Conservation (phyloP, 257 asterid species). For the Asclepias syriaca region DNA sequence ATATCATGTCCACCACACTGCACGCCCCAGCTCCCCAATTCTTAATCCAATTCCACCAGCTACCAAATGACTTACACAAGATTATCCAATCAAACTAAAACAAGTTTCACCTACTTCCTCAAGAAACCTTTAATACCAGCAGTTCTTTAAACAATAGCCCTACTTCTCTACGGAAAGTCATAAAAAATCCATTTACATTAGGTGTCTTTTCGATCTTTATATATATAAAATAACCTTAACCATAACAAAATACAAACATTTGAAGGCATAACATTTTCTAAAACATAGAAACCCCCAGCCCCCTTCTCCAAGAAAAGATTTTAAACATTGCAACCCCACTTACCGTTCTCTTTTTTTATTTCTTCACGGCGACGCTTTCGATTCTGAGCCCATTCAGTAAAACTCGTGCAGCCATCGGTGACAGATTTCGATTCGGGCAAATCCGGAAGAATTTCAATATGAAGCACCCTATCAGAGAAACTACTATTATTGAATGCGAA, state of each 20-base stretch:
- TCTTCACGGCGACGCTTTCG: conserved; percentile 81
- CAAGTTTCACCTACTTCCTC: background rate
- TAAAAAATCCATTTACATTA: background rate
- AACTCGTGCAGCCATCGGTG: conserved; percentile 25
- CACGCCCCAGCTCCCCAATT: background rate
- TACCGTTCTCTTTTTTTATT: conserved; percentile 40
- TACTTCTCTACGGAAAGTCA: background rate
- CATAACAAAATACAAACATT: background rate
- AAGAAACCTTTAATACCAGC: background rate
- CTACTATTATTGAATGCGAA: conserved; percentile 72
- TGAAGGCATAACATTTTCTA: background rate
- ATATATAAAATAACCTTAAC: no score
- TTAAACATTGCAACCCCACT: conserved; percentile 2
- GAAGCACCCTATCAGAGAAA: conserved; percentile 72
- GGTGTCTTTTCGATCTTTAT: background rate
- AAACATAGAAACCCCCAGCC: background rate
- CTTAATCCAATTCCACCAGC: background rate
- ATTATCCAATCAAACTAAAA: background rate
- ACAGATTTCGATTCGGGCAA: conserved; percentile 41
- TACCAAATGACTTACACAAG: background rate
- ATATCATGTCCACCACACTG: background rate
- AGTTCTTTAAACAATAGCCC: background rate
- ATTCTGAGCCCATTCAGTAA: conserved; percentile 56
- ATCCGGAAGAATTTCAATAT: conserved; percentile 57
- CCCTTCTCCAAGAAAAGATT: background rate